These are phyloP conservation scores for Mollisia scopiformis DNA, from an alignment of 2,329 filamentous ascomycete genomes.

Conservation along the genomic window DNA sequence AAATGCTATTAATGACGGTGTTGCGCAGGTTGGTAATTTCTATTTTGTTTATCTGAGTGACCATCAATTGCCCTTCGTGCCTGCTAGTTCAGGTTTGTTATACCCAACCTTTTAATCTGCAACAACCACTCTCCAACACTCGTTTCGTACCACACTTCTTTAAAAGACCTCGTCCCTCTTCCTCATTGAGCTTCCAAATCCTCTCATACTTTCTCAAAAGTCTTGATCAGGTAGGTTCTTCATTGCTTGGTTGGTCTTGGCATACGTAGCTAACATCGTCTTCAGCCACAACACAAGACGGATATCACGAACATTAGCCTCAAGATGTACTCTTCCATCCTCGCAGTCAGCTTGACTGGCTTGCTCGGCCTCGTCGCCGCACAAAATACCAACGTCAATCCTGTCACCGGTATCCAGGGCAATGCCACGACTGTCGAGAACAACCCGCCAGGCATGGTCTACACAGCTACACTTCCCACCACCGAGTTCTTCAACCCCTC, in stretches of 20 bases:
- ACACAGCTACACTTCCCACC: conserved; percentile 57
- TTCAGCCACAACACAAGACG: background rate
- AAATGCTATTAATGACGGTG: conserved; percentile 7
- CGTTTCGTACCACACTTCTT: conserved; percentile 10
- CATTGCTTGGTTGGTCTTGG: background rate
- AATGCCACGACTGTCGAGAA: conserved; percentile 54
- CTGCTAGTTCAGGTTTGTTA: background rate
- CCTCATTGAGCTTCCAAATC: background rate
- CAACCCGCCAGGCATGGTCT: conserved; percentile 59
- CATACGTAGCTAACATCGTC: background rate
- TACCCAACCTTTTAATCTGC: background rate
- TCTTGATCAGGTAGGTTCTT: conserved; percentile 1
- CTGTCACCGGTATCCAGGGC: conserved; percentile 39
- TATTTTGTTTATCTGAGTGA: conserved; percentile 2
- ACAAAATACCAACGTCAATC: conserved; percentile 24
- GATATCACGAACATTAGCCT: background rate
- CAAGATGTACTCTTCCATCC: conserved; percentile 24
- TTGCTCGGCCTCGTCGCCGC: conserved; percentile 20
- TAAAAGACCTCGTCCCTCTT: background rate
- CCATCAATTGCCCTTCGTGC: background rate
- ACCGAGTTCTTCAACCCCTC: conserved; percentile 48
- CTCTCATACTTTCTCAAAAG: conserved; percentile 10
- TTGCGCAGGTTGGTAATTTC: conserved; percentile 4
- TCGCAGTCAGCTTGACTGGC: conserved; percentile 19
- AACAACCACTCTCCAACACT: background rate